phyloP scores from a whole-genome alignment of 768 basidiomycete species.

The Suillus tomentosus region DNA sequence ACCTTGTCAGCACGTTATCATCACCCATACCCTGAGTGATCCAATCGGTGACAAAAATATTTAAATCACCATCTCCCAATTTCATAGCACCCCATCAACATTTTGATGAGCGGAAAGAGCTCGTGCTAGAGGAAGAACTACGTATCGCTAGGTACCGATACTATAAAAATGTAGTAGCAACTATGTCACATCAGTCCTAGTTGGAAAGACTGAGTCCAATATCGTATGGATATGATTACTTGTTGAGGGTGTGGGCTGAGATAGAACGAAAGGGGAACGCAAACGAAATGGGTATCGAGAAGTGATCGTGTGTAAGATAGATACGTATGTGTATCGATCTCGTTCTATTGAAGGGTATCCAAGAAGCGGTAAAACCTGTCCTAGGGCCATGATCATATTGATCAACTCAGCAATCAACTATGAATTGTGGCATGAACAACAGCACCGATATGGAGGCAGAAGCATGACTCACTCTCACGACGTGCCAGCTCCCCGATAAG shows the following conservation, averaged over 20 bases:
- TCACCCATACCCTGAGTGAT: no score
- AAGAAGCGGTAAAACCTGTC: background rate
- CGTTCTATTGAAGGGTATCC: background rate
- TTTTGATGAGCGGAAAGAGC: no score
- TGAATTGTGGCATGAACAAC: background rate
- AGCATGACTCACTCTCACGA: background rate
- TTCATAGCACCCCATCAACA: no score
- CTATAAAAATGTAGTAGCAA: background rate
- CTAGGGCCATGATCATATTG: background rate
- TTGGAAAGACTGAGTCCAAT: background rate
- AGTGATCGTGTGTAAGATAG: background rate
- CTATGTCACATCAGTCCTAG: background rate
- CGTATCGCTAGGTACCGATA: background rate
- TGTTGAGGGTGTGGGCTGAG: background rate
- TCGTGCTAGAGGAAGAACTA: background rate
- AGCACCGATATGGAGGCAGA: background rate
- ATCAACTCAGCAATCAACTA: constrained; percentile 1
- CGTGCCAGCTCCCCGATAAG: background rate
- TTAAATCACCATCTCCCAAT: no score
- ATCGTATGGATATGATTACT: background rate
- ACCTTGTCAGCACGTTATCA: no score
- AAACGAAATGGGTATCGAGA: background rate
- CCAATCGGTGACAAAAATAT: no score
- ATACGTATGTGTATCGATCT: background rate
- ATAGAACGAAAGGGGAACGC: background rate